phyloP scores from a whole-genome alignment of 2,329 filamentous ascomycete genomes.

The Bipolaris gigantea region DNA sequence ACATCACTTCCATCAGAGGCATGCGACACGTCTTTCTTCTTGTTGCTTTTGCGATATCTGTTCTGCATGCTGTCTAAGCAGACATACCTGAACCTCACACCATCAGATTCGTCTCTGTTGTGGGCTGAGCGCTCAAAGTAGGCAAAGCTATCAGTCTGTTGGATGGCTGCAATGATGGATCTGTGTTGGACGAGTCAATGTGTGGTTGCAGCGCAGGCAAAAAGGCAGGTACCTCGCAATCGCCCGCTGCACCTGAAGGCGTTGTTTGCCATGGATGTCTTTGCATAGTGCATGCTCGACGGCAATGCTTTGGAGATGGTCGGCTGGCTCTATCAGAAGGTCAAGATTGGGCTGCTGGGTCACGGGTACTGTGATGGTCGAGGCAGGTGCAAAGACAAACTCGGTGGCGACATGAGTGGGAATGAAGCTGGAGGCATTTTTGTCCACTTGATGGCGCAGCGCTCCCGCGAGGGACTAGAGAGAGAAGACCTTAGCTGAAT shows the following conservation, averaged over 20 bases:
- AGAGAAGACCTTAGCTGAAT: conserved; percentile 18
- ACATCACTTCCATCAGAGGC: conserved; percentile 12
- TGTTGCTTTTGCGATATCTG: conserved; percentile 28
- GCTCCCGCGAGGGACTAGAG: conserved; percentile 34
- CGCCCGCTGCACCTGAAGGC: conserved; percentile 34
- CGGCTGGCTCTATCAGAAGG: conserved; percentile 30
- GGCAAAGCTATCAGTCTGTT: conserved; percentile 38
- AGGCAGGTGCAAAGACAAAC: conserved; percentile 34
- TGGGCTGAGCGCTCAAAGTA: conserved; percentile 38
- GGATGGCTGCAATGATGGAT: conserved; percentile 36
- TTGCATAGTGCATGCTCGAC: conserved; percentile 35
- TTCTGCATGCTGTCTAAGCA: conserved; percentile 42
- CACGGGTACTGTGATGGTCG: conserved; percentile 37
- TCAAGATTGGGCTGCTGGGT: conserved; percentile 32
- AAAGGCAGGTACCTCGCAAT: conserved; percentile 27
- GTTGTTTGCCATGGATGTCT: conserved; percentile 30
- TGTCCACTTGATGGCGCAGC: conserved; percentile 34
- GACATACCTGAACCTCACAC: conserved; percentile 38
- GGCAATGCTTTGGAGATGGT: conserved; percentile 33
- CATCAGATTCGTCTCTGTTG: conserved; percentile 35
- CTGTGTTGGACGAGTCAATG: conserved; percentile 13
- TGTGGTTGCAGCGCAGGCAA: background rate
- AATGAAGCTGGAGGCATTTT: conserved; percentile 32
- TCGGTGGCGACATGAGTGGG: conserved; percentile 38
- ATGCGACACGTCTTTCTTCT: conserved; percentile 24